A percentile compares a stretch with the other conserved stretches of the same genome.
These are phyloP conservation scores for Petunia hybrid DNA, from an alignment of 305 asterid genomes.

Conservation along the genomic window DNA sequence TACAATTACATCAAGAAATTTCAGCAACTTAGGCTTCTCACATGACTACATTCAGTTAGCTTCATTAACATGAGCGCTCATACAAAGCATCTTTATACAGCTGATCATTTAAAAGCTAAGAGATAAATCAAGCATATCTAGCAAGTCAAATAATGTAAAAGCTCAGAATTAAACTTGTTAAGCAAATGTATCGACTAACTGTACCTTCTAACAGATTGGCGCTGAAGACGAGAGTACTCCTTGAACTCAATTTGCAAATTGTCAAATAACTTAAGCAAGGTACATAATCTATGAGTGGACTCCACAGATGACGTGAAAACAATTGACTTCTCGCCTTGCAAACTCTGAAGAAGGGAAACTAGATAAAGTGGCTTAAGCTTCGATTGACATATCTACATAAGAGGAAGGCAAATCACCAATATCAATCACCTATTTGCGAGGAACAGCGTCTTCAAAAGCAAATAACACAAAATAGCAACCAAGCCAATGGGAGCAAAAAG, in stretches of 20 bases:
- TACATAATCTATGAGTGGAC: slow-evolving; percentile 78
- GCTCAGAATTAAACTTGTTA: neutral
- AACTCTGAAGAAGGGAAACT: slow-evolving; percentile 69
- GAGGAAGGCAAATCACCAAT: slow-evolving; percentile 15
- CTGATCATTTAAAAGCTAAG: too few relatives aligned
- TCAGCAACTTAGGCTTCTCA: neutral
- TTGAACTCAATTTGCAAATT: slow-evolving; percentile 64
- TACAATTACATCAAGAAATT: neutral
- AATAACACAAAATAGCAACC: neutral
- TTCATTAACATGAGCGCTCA: neutral
- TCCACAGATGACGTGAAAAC: slow-evolving; percentile 90
- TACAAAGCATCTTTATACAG: slow-evolving; percentile 16
- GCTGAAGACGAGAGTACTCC: slow-evolving; percentile 91
- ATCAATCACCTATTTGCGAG: neutral
- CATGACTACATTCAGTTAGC: slow-evolving; percentile 4
- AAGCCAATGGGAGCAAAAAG: slow-evolving; percentile 1
- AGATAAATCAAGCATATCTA: neutral
- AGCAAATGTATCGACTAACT: slow-evolving; percentile 16
- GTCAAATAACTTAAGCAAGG: slow-evolving; percentile 64
- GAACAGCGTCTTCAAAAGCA: slow-evolving; percentile 1
- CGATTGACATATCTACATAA: slow-evolving; percentile 74
- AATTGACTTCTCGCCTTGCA: slow-evolving; percentile 79
- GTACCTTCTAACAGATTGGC: slow-evolving; percentile 81
- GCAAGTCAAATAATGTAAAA: slow-evolving; percentile 22
- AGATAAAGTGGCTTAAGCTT: slow-evolving; percentile 83